Conservation (phyloP, 2,329 filamentous ascomycete genomes). For the Xylaria sp. region DNA sequence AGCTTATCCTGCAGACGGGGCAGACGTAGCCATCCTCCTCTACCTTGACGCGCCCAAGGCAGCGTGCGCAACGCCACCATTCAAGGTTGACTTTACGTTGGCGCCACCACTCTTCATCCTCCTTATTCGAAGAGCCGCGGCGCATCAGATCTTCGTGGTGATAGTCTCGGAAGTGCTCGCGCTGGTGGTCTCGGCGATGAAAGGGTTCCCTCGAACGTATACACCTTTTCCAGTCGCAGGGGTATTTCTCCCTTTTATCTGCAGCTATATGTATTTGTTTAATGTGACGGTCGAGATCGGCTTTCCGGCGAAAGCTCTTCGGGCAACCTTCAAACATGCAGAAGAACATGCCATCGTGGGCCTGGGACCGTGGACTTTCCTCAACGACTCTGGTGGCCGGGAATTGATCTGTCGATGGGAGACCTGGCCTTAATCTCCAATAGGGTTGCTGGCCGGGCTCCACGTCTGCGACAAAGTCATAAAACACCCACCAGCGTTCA, state of each 20-base stretch:
- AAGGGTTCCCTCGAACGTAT: conserved; percentile 59
- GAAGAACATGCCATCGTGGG: conserved; percentile 34
- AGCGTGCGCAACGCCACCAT: conserved; percentile 68
- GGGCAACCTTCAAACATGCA: conserved; percentile 52
- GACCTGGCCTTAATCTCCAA: conserved; percentile 40
- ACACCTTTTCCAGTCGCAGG: conserved; percentile 65
- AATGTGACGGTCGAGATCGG: conserved; percentile 66
- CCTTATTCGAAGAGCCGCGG: conserved; percentile 42
- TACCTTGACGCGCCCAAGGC: conserved; percentile 59
- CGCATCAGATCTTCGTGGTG: conserved; percentile 61
- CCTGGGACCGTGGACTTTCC: conserved; percentile 35
- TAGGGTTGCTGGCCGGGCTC: conserved; percentile 39
- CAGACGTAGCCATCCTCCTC: conserved; percentile 58
- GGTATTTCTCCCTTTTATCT: conserved; percentile 56
- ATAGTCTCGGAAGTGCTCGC: conserved; percentile 66
- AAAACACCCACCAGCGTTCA: conserved; percentile 33
- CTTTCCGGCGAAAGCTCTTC: conserved; percentile 61
- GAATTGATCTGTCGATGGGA: conserved; percentile 21
- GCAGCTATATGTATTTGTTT: conserved; percentile 59
- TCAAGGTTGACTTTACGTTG: conserved; percentile 52
- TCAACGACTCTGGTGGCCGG: conserved; percentile 32
- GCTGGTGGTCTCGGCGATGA: conserved; percentile 65
- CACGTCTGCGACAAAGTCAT: conserved; percentile 41
- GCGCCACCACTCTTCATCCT: conserved; percentile 54
- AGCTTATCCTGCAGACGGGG: conserved; percentile 58